Conservation (phyloP, 1,284 basidiomycete genomes). For the Cryptococcus sp. region DNA sequence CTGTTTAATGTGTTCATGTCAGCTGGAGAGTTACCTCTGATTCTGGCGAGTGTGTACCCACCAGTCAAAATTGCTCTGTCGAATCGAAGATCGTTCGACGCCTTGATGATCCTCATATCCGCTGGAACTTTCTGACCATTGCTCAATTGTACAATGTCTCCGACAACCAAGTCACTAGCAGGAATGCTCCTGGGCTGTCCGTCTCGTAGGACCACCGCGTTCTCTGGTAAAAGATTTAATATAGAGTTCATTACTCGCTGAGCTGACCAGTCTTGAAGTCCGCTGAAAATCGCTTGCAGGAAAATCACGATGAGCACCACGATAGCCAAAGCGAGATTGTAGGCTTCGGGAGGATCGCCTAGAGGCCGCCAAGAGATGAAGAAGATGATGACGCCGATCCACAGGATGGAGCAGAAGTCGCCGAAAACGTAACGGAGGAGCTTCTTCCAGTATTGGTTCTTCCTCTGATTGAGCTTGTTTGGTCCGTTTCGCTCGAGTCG, state of each 20-base stretch:
- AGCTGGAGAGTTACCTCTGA: too few relatives aligned
- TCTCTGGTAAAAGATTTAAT: slow-evolving; percentile 58
- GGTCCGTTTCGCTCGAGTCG: slow-evolving; percentile 54
- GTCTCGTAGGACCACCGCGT: slow-evolving; percentile 58
- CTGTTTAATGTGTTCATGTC: too few relatives aligned
- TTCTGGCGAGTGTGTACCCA: slow-evolving; percentile 56
- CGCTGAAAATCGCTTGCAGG: slow-evolving; percentile 56
- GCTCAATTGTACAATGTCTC: slow-evolving; percentile 45
- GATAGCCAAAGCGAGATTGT: slow-evolving; percentile 56
- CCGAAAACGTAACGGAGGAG: slow-evolving; percentile 60
- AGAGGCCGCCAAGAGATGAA: slow-evolving; percentile 60
- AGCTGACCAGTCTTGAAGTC: slow-evolving; percentile 56
- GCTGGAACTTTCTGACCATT: slow-evolving; percentile 55
- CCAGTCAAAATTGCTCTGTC: slow-evolving; percentile 63
- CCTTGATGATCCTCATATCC: slow-evolving; percentile 55
- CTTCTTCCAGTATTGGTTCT: slow-evolving; percentile 58
- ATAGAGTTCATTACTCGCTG: slow-evolving; percentile 60
- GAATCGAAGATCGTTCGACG: slow-evolving; percentile 58
- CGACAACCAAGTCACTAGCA: slow-evolving; percentile 47
- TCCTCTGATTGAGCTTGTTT: slow-evolving; percentile 59
- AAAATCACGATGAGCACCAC: slow-evolving; percentile 47
- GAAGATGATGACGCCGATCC: slow-evolving; percentile 59
- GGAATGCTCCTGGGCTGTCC: slow-evolving; percentile 26
- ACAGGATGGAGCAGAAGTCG: slow-evolving; percentile 59
- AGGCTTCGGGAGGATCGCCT: slow-evolving; percentile 56